phyloP scores from a whole-genome alignment of 148 eudicot species.

The Linanthus parryae region DNA sequence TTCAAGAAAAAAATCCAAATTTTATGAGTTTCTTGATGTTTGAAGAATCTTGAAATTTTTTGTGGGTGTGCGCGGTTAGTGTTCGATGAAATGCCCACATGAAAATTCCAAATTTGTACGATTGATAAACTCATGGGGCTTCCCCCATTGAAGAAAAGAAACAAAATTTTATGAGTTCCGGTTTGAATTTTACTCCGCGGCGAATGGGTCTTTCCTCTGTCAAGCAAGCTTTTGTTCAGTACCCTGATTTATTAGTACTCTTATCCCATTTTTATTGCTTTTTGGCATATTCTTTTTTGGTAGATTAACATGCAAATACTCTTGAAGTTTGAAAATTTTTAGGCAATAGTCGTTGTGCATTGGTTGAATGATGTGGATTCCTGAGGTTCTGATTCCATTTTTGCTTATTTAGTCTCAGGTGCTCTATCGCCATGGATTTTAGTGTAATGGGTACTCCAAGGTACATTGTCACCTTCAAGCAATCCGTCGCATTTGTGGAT shows the following conservation, averaged over 20 bases:
- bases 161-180: not conserved
- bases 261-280: too few relatives aligned
- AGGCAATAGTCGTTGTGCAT: too few relatives aligned
- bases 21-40: not conserved
- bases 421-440: constrained; percentile 16
- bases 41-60: not conserved
- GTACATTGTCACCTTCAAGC: constrained; percentile 3
- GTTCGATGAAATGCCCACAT: constrained; percentile 3
- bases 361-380: constrained; percentile 1
- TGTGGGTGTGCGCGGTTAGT: not conserved
- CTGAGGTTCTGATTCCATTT: not conserved
- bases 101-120: not conserved
- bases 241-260: too few relatives aligned
- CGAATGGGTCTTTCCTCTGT: too few relatives aligned
- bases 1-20: too few relatives aligned
- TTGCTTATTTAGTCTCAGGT: constrained; percentile 1
- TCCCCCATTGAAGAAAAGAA: not conserved
- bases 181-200: not conserved
- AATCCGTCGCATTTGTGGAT: not conserved
- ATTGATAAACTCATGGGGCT: not conserved
- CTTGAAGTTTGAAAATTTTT: not conserved
- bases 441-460: constrained; percentile 14
- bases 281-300: too few relatives aligned
- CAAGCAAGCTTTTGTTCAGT: too few relatives aligned
- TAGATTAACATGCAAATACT: not conserved